Evolutionary conservation across 805 yeast species (phyloP), one percentile per base, ranked within the genome.

Genomic region (Wickerhamiella kurtzmanii): DNA sequence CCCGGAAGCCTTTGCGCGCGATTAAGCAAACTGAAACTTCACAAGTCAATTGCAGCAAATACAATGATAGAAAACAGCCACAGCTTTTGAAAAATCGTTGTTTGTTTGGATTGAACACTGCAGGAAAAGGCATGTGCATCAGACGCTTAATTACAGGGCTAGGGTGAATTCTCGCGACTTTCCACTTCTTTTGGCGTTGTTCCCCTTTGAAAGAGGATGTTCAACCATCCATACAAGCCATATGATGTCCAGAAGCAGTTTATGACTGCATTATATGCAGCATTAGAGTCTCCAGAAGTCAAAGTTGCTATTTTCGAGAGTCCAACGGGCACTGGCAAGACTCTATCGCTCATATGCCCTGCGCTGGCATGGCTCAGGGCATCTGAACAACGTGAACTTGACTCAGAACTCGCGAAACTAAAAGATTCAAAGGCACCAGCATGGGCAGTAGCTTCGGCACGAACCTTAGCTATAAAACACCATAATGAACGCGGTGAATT

Each of bases 311-410:
- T 88, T 1, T 80, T 88, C 57, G 96, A 88, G 60, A 80, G 92
- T 48, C 97, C 97, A 0, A 88, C 97, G 0, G 97, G 97, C 4
- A 84, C 62, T 1, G 96, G 97, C 2, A 88, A 88, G 62, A 87
- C 96, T 0, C 66, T 89, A 2, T 85, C 95, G 0, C 64, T 88
- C 41, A 82, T 89, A 2, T 89, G 96, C 59, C 76, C 94, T 0
- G 69, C 89, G 0, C 72, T 88, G 74, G 76, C 88, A 0, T 88
- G 95, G 95, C 66, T 88, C 32, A 62, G 89, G 48, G 69, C 75
- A 18, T 63, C 59, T 18, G 52, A 50, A n/a, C 35, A 47, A 13
- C 46, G 54, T 20, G 45, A 46, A 41, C 49, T 48, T 3, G 51
- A 50, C 4, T 41, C 37, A 16, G 58, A 49, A 8, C 28, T 51